These are phyloP conservation scores for Haberlea rhodopensis DNA, from an alignment of 257 asterid genomes.

Conservation along the genomic window DNA sequence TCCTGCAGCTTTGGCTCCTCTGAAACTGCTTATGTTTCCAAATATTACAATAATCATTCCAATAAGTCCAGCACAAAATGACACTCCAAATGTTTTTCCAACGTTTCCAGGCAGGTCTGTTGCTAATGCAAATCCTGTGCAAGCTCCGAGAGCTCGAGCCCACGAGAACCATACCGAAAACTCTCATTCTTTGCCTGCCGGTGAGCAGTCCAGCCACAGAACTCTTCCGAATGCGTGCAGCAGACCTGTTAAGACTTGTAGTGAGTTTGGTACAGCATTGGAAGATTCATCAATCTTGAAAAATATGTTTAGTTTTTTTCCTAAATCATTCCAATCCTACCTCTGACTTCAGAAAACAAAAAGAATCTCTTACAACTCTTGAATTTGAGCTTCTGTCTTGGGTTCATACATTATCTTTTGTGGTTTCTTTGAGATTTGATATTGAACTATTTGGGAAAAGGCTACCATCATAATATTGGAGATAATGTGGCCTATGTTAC, in stretches of 20 bases:
- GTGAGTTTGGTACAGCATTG: not conserved
- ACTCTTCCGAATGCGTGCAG: slow-evolving; percentile 80
- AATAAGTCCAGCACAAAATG: slow-evolving; percentile 54
- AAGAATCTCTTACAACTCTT: no score
- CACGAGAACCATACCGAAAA: slow-evolving; percentile 87
- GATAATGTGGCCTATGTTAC: no score
- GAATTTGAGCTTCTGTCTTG: no score
- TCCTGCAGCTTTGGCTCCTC: slow-evolving; percentile 88
- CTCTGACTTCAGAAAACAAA: not conserved
- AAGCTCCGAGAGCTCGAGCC: slow-evolving; percentile 64
- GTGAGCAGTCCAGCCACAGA: slow-evolving; percentile 75
- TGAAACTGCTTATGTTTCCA: slow-evolving; percentile 71
- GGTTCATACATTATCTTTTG: no score
- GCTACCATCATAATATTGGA: no score
- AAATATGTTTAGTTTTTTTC: not conserved
- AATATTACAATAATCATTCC: slow-evolving; percentile 62
- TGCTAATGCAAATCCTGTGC: slow-evolving; percentile 71
- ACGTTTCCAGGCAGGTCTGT: slow-evolving; percentile 57
- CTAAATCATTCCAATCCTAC: not conserved
- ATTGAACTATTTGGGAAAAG: no score
- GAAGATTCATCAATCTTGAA: not conserved
- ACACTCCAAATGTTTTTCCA: slow-evolving; percentile 55
- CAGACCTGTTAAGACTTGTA: slow-evolving; percentile 42
- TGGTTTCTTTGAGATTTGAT: no score
- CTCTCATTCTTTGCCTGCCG: slow-evolving; percentile 84